phyloP scores from a whole-genome alignment of 176 grass and related monocot species.

The Eragrostis curvula region DNA sequence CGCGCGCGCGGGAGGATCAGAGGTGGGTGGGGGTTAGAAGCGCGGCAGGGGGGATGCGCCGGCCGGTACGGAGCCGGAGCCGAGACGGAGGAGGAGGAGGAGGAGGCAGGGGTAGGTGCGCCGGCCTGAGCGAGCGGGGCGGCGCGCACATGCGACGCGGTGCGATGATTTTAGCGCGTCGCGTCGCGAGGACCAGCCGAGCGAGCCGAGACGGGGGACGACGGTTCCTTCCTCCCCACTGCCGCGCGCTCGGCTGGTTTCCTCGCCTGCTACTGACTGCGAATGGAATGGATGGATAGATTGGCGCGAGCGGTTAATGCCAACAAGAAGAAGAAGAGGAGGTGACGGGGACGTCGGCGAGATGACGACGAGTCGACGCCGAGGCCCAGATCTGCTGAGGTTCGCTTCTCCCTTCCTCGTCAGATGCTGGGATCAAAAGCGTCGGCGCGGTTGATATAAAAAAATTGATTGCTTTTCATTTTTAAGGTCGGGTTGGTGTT shows the following conservation, averaged over 20 bases:
- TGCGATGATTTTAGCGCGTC: not conserved
- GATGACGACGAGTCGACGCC: not conserved
- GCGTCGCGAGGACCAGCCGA: not conserved
- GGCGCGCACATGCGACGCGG: conserved; percentile 28
- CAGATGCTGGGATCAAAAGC: not conserved
- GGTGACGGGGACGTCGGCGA: not conserved
- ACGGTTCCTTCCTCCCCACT: conserved; percentile 4
- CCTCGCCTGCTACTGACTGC: not conserved
- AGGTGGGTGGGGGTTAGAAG: conserved; percentile 51
- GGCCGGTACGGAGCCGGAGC: not conserved
- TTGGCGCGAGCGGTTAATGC: not conserved
- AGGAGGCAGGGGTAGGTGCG: conserved; percentile 11
- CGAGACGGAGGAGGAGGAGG: not conserved
- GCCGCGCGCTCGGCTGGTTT: not conserved
- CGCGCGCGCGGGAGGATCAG: not conserved
- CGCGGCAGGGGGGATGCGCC: conserved; percentile 25
- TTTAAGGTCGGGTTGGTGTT: not conserved
- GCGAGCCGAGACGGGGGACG: not conserved
- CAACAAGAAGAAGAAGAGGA: not conserved
- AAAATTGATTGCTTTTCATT: not conserved
- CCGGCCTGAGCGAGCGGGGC: not conserved
- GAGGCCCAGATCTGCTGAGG: not conserved
- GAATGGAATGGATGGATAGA: not conserved
- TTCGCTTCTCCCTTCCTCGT: not conserved
- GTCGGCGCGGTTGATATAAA: not conserved